Percentiles rank a stretch among this genome's conserved stretches.
Evolutionary conservation across 257 asterid genomes (phyloP).

Genomic region (Anisodus tanguticus): DNA sequence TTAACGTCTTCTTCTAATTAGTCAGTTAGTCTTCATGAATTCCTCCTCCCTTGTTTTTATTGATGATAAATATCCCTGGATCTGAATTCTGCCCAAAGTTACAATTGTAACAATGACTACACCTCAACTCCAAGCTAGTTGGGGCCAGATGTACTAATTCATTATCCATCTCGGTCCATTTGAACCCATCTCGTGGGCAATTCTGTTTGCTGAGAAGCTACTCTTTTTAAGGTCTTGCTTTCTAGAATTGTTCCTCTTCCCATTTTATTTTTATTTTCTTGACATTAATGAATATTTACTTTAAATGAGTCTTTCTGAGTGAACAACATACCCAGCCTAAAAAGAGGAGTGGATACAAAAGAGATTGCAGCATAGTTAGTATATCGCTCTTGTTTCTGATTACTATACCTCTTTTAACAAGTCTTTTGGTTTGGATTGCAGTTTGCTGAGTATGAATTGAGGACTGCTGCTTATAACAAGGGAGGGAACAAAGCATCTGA

Average conservation of each 20-base stretch:
- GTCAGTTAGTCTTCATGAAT: too few relatives aligned
- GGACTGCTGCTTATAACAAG: slow-evolving; percentile 4
- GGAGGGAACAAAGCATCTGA: neutral
- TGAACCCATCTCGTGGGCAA: neutral
- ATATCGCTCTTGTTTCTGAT: neutral
- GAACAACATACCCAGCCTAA: neutral
- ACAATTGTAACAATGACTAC: neutral
- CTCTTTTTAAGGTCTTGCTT: neutral
- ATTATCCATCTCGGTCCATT: neutral
- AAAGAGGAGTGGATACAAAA: neutral
- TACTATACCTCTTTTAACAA: neutral
- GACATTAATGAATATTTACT: neutral
- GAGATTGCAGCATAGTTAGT: neutral
- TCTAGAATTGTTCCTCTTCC: neutral
- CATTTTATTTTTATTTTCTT: neutral
- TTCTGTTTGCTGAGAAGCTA: neutral
- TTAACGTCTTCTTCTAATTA: too few relatives aligned
- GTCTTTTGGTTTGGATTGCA: slow-evolving; percentile 9
- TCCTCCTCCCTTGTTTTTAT: too few relatives aligned
- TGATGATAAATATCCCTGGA: neutral
- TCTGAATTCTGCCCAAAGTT: neutral
- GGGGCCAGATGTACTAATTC: neutral
- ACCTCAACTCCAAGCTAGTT: neutral
- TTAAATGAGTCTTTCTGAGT: neutral
- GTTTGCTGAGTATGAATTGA: slow-evolving; percentile 21